Conservation (phyloP, 192 early-diverging fungal genomes). For the Podochytrium sp. region DNA sequence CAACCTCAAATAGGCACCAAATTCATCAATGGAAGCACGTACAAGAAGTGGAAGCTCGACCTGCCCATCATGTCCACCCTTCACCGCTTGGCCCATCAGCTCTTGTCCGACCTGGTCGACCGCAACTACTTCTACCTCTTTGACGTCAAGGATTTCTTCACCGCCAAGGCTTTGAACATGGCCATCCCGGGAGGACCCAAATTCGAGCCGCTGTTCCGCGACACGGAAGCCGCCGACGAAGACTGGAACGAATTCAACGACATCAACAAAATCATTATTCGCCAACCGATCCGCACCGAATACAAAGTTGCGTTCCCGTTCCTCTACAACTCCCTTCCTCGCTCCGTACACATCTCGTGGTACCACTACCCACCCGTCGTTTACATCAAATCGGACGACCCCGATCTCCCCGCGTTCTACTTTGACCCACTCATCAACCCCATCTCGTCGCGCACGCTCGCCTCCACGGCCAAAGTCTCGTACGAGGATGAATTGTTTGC, state of each 20-base stretch:
- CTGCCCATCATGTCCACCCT: constrained; percentile 94
- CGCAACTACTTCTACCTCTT: constrained; percentile 99
- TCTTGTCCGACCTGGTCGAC: constrained; percentile 93
- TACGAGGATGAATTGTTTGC: constrained; percentile 54
- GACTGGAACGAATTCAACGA: constrained; percentile 99
- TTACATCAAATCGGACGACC: constrained; percentile 87
- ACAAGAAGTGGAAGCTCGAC: constrained; percentile 88
- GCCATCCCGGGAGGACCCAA: constrained; percentile 98
- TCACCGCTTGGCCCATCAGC: constrained; percentile 87
- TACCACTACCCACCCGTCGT: constrained; percentile 94
- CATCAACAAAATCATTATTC: constrained; percentile 99
- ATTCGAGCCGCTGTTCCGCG: constrained; percentile 96
- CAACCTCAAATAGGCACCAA: constrained; percentile 58
- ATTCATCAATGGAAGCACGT: constrained; percentile 86
- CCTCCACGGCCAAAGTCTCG: constrained; percentile 55
- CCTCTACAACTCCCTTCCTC: constrained; percentile 95
- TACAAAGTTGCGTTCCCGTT: constrained; percentile 99
- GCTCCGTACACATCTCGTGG: constrained; percentile 87
- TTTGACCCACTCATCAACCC: constrained; percentile 98
- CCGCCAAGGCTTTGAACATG: constrained; percentile 96
- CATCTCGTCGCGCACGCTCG: constrained; percentile 82
- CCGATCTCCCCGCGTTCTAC: constrained; percentile 96
- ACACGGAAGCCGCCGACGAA: constrained; percentile 94
- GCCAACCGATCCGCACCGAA: constrained; percentile 97
- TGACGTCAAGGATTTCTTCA: constrained; percentile 93